Percentiles rank a stretch among this genome's conserved stretches.
Evolutionary conservation across 2,329 filamentous ascomycete genomes (phyloP).

Genomic region (Colletotrichum sp.): DNA sequence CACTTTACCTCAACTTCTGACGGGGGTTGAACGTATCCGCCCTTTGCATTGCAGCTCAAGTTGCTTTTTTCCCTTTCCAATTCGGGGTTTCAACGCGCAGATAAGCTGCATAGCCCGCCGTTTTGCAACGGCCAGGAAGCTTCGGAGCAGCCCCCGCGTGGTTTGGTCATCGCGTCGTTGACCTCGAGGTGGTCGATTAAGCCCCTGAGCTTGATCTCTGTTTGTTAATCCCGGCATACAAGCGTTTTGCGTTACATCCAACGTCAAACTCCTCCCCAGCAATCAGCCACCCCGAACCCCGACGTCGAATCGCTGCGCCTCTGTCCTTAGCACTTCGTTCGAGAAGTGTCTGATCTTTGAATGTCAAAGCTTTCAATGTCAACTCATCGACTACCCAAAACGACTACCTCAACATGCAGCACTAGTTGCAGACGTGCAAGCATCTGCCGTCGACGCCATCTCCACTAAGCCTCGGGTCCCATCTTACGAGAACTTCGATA

Average conservation of each 20-base stretch:
- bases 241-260: neutral
- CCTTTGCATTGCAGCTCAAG: neutral
- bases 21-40: neutral
- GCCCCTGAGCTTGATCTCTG: neutral
- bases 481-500: neutral
- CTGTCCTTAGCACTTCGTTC: neutral
- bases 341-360: neutral
- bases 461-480: neutral
- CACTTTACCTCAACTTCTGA: neutral
- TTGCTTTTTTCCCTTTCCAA: neutral
- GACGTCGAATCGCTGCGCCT: neutral
- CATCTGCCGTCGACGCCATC: neutral
- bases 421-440: neutral
- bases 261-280: neutral
- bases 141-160: neutral
- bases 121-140: neutral
- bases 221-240: neutral
- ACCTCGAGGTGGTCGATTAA: neutral
- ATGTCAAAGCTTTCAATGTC: neutral
- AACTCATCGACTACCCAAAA: neutral
- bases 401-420: neutral
- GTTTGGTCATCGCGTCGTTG: neutral
- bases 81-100: neutral
- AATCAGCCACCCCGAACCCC: neutral
- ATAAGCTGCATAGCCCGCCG: neutral